Evolutionary conservation across 169 alveolate species (phyloP), one percentile per base, ranked within the genome.

Genomic region (Plasmodium coatneyi): DNA sequence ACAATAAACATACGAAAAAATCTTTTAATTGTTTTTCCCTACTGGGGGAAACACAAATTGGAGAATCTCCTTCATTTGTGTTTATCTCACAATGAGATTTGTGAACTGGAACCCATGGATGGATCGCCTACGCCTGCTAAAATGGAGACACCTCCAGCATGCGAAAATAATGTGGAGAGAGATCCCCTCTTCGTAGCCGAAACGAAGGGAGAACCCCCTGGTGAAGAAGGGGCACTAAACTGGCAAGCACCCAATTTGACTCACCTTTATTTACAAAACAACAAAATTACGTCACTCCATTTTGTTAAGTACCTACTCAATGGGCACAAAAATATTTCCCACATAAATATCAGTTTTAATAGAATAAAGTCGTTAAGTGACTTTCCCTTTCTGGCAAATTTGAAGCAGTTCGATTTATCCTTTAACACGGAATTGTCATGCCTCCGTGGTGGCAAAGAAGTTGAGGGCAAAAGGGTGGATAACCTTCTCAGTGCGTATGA

Each of bases 311-410:
- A 41, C 54, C 30, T 83, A 41, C 30, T 83, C 46, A 83, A 83
- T 70, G 19, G 76, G 22, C 92, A 83, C 72, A 70, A 70, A 34
- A 70, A 83, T 9, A 34, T 83, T 34, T 36, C 60, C 46, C 41
- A 83, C 52, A 83, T 83, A 60, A 83, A 83, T 39, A 25, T 83
- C 5, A 83, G 92, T 39, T 83, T 83, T 34, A 83, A 83, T 52
- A 70, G 28, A 34, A 83, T 83, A 66, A 70, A 66, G 12, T 60
- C 9, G 30, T 70, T 83, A 10, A 36, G n/a, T 32, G 14, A 30
- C n/a, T 70, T 83, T 2, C 81, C 81, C 46, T 66, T 66, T 71
- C 70, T 83, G 66, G 28, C 71, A 83, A 83, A 70, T 39, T 66
- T 83, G 49, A 41, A 83, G 41, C 14, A 83, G 10, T 66, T 83